Evolutionary conservation across 495 filamentous ascomycete species (phyloP), one percentile per base, ranked within the genome.

Genomic region (Niebla homalea): DNA sequence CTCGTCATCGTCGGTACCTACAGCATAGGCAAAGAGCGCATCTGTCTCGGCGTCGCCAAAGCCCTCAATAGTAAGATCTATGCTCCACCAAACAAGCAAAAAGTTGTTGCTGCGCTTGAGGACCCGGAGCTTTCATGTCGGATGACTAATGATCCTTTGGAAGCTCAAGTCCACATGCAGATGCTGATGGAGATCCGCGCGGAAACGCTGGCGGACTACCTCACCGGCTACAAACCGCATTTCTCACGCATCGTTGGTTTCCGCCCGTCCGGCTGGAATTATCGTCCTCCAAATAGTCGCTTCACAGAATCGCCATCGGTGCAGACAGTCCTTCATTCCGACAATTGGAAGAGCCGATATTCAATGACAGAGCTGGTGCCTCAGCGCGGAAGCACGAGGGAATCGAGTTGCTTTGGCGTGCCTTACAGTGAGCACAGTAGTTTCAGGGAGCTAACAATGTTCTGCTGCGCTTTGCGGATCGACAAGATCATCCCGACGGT

Each of bases 151-250:
- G 67, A 95, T 59, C 90, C 92, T 0, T 69, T 69, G 20, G 84
- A 85, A 56, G 92, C 93, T 1, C 92, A 96, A 64, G 87, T 99
- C 0, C 92, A 99, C 68, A 95, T 99, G 90, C 90, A 93, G 51
- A 87, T 83, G 51, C 71, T 99, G 6, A 88, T 88, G 68, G 90
- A 96, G 66, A 84, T 97, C 52, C 79, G 83, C 38, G 77, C 86
- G 10, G 86, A 94, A 46, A 92, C 90, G 0, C 72, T 99, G 8
- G 74, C 83, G 45, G 87, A 90, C 53, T 99, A 99, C 61, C 77
- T 99, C 22, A 75, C 83, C 57, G 68, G 72, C 18, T 78, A 82
- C 65, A 81, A 83, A 55, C 78, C 83, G 2, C 76, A 83, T 54
- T 98, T 98, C 64, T 71, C 79, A 0, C 81, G 85, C 44, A 74